phyloP scores from a whole-genome alignment of 768 basidiomycete genomes.

The Clathrus columnatus region DNA sequence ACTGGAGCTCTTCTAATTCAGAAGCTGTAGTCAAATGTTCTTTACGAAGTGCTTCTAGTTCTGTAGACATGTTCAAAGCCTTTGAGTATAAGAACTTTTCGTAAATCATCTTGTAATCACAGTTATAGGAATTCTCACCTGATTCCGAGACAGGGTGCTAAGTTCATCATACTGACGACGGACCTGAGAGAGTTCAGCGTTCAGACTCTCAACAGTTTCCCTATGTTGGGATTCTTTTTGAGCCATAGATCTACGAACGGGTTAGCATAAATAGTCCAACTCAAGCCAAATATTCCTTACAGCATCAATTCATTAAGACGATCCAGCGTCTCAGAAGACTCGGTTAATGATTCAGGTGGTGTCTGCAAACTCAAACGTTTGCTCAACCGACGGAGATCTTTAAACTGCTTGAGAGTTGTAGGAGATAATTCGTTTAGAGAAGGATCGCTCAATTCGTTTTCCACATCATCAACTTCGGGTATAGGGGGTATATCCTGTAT shows the following conservation, averaged over 20 bases:
- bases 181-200: constrained; percentile 54
- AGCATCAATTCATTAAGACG: constrained; percentile 88
- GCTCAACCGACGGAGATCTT: constrained; percentile 52
- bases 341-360: constrained; percentile 27
- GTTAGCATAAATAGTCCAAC: background rate
- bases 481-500: background rate
- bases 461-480: constrained; percentile 8
- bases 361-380: constrained; percentile 40
- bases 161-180: constrained; percentile 78
- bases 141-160: constrained; percentile 71
- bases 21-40: constrained; percentile 47
- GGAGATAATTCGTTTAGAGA: constrained; percentile 46
- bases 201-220: constrained; percentile 68
- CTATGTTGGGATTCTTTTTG: constrained; percentile 90
- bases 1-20: constrained; percentile 45
- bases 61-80: constrained; percentile 82
- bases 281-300: constrained; percentile 36
- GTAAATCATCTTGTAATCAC: background rate
- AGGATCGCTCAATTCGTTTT: constrained; percentile 1
- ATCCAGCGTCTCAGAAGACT: constrained; percentile 63
- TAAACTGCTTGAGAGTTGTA: constrained; percentile 64
- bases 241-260: constrained; percentile 77
- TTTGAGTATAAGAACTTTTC: constrained; percentile 26
- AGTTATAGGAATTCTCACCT: constrained; percentile 39
- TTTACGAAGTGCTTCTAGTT: constrained; percentile 64